phyloP scores from a whole-genome alignment of 2,329 filamentous ascomycete genomes.

The Stenocarpella maydis region DNA sequence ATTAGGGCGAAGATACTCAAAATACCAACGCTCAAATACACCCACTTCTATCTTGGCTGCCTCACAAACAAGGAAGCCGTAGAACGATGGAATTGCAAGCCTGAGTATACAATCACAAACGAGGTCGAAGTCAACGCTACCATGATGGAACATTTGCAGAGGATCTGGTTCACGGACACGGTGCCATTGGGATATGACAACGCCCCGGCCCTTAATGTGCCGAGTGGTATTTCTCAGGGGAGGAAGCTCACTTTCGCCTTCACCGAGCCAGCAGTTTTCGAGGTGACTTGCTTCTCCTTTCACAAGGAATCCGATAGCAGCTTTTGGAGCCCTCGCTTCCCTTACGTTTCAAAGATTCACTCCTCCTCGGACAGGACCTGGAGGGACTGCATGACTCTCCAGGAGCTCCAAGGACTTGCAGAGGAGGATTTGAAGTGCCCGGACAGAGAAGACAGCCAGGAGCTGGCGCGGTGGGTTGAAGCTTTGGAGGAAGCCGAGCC shows the following conservation, averaged over 20 bases:
- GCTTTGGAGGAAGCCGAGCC: constrained; percentile 66
- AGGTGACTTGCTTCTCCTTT: constrained; percentile 82
- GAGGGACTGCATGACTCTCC: constrained; percentile 72
- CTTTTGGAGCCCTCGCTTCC: constrained; percentile 81
- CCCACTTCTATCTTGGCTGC: constrained; percentile 82
- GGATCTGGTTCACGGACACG: constrained; percentile 54
- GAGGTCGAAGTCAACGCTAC: constrained; percentile 63
- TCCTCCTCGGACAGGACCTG: constrained; percentile 77
- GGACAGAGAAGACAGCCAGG: constrained; percentile 63
- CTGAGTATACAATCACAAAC: constrained; percentile 73
- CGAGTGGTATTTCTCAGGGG: constrained; percentile 52
- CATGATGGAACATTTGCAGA: constrained; percentile 60
- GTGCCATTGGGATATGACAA: constrained; percentile 50
- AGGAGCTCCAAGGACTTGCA: constrained; percentile 74
- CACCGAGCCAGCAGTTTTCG: constrained; percentile 76
- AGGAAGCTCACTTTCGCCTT: constrained; percentile 65
- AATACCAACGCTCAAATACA: constrained; percentile 71
- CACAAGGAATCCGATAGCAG: constrained; percentile 73
- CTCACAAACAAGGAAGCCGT: constrained; percentile 72
- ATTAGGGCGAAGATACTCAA: constrained; percentile 63
- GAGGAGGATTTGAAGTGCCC: constrained; percentile 60
- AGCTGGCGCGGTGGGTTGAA: constrained; percentile 68
- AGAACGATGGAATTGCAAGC: constrained; percentile 55
- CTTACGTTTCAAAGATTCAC: constrained; percentile 79
- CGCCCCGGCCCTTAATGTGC: constrained; percentile 55